Percentiles rank a stretch among this genome's conserved stretches.
Conservation (phyloP, 2,329 filamentous ascomycete genomes). For the Emergomyces orientalis region DNA sequence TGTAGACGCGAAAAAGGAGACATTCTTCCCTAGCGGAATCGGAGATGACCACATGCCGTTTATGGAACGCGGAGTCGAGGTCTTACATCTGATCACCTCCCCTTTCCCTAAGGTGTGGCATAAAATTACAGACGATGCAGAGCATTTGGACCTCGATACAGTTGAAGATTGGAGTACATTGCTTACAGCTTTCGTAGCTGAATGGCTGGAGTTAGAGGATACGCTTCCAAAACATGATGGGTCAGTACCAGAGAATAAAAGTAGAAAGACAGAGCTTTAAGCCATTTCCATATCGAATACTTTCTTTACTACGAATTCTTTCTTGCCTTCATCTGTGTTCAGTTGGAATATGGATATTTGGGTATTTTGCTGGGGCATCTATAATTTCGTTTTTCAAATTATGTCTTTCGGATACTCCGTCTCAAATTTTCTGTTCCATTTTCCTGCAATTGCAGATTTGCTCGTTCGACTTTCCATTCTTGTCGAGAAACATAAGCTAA, state of each 20-base stretch:
- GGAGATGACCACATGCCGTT: slow-evolving; percentile 91
- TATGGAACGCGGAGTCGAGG: slow-evolving; percentile 71
- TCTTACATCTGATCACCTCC: slow-evolving; percentile 76
- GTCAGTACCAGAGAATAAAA: slow-evolving; percentile 11
- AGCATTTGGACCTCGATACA: slow-evolving; percentile 70
- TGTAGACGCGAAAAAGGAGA: slow-evolving; percentile 50
- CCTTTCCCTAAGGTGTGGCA: slow-evolving; percentile 61
- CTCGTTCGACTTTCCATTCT: neutral
- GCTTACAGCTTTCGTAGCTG: slow-evolving; percentile 71
- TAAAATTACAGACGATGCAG: slow-evolving; percentile 68
- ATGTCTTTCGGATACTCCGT: neutral
- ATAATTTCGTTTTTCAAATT: neutral
- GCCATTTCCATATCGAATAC: slow-evolving; percentile 17
- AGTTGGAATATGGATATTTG: neutral
- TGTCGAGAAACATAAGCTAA: neutral
- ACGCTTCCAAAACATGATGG: slow-evolving; percentile 30
- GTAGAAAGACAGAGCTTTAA: slow-evolving; percentile 36
- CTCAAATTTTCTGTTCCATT: neutral
- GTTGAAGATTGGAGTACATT: slow-evolving; percentile 83
- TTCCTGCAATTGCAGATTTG: neutral
- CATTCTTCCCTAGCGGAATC: slow-evolving; percentile 46
- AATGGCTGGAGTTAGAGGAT: slow-evolving; percentile 80
- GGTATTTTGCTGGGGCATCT: neutral
- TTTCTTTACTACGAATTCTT: neutral
- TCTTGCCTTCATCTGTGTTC: neutral